Base-by-base conservation (phyloP, 352 stramenopile genomes). In the Phytophthora sp. region DNA sequence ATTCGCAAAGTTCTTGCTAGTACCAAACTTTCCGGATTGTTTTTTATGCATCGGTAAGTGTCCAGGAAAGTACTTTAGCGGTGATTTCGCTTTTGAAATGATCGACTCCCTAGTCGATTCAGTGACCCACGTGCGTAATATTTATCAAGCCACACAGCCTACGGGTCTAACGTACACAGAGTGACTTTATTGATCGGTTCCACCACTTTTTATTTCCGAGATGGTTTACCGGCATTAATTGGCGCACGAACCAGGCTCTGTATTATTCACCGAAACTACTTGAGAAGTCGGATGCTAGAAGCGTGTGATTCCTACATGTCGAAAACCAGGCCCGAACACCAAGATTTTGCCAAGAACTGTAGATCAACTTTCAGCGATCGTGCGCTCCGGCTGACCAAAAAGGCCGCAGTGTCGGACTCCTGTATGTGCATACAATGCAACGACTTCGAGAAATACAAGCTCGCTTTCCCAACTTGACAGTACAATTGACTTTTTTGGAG, bases 151-250 rank as follows among this genome's bases (percentile, higher is more conserved):
- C n/a, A 20, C 18, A 20, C n/a, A n/a, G n/a, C 46, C 66, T 67
- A 13, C 26, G 11, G 20, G 23, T 15, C 17, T 61, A n/a, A 44
- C 31, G 62, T 1, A 62, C 62, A 1, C 46, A 68, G 28, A 67
- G 38, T 35, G 27, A 54, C 26, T 82, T 49, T 12, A 28, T 69
- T 21, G 69, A 82, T 17, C 69, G 70, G 2, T 12, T 82, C 9
- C 66, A 82, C 54, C 60, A 82, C 7, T 75, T 67, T n/a, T 17
- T 73, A 26, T 38, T 77, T 6, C 66, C 73, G 4, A 42, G 28
- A 9, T 28, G 71, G 15, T 82, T 79, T 46, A 27, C 23, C 8
- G 64, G 24, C 2, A 60, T 20, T 6, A 62, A 66, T 20, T 69
- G 57, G 52, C 66, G 66, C 23, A 73, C 62, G 11, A 74, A 59